Conservation (phyloP, 2,329 filamentous ascomycete species). For the Ceratocystis colombiana region DNA sequence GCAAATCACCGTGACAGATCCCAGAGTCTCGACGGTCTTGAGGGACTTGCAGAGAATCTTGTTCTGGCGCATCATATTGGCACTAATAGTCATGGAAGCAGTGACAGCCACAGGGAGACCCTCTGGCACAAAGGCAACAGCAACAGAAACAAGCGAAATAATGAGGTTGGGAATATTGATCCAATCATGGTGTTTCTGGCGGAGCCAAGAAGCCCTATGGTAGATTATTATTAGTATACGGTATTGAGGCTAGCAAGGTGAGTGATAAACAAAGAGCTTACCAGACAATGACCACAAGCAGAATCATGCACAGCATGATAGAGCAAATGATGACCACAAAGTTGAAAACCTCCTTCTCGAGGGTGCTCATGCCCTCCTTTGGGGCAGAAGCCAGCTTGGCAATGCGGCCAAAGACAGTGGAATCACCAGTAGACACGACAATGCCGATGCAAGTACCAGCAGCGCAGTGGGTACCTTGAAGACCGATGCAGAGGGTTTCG, state of each 20-base stretch:
- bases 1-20: conserved; percentile 98
- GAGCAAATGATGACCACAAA: conserved; percentile 68
- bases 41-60: conserved; percentile 94
- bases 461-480: conserved; percentile 95
- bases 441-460: conserved; percentile 85
- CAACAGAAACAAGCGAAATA: conserved; percentile 61
- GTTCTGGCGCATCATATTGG: conserved; percentile 96
- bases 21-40: conserved; percentile 92
- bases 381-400: conserved; percentile 97
- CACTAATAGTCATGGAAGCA: conserved; percentile 89
- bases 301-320: conserved; percentile 90
- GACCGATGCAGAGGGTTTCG: conserved; percentile 93
- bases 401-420: conserved; percentile 94
- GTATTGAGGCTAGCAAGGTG: neutral
- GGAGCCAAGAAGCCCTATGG: conserved; percentile 64
- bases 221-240: conserved; percentile 53
- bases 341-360: conserved; percentile 98
- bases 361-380: conserved; percentile 90
- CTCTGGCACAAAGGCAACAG: conserved; percentile 94
- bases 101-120: conserved; percentile 97
- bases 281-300: conserved; percentile 92
- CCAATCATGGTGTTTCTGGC: conserved; percentile 98
- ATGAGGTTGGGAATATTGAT: conserved; percentile 90
- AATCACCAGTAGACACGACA: conserved; percentile 79
- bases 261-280: conserved; percentile 78